phyloP scores from a whole-genome alignment of 1,284 basidiomycete genomes.

The Irpex sp. region DNA sequence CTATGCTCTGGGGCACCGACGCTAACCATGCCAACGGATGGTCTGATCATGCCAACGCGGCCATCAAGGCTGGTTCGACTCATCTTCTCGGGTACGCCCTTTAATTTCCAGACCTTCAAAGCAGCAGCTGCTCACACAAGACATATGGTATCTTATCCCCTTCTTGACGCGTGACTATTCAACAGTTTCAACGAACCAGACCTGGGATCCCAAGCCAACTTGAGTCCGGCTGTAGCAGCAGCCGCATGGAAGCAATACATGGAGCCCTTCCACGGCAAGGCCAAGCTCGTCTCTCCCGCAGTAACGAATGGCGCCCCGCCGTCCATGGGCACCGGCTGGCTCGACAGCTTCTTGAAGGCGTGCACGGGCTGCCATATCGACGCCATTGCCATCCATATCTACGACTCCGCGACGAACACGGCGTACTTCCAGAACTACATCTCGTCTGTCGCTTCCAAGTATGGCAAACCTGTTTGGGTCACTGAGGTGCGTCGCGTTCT shows the following conservation, averaged over 20 bases:
- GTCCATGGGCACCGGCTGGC: constrained; percentile 28
- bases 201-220: constrained; percentile 28
- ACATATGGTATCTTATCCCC: background rate
- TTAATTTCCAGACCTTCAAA: background rate
- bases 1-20: constrained; percentile 27
- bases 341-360: constrained; percentile 27
- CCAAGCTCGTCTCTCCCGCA: constrained; percentile 30
- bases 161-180: background rate
- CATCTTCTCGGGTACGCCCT: constrained; percentile 25
- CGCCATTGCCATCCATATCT: constrained; percentile 30
- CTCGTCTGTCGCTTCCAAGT: constrained; percentile 23
- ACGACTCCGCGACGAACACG: constrained; percentile 30
- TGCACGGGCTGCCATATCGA: constrained; percentile 29
- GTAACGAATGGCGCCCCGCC: constrained; percentile 31
- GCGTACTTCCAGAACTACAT: constrained; percentile 31
- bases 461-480: constrained; percentile 26
- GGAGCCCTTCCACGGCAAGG: constrained; percentile 29
- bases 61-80: constrained; percentile 26
- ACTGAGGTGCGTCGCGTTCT: constrained; percentile 23
- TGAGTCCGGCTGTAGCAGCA: constrained; percentile 26
- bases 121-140: background rate
- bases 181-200: constrained; percentile 33
- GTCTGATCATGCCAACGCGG: constrained; percentile 25
- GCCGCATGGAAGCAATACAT: constrained; percentile 28
- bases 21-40: constrained; percentile 21